A percentile compares a stretch with the other conserved stretches of the same genome.
Evolutionary conservation across 192 early-diverging fungal genomes (phyloP).

Genomic region (Coemansia sp.): DNA sequence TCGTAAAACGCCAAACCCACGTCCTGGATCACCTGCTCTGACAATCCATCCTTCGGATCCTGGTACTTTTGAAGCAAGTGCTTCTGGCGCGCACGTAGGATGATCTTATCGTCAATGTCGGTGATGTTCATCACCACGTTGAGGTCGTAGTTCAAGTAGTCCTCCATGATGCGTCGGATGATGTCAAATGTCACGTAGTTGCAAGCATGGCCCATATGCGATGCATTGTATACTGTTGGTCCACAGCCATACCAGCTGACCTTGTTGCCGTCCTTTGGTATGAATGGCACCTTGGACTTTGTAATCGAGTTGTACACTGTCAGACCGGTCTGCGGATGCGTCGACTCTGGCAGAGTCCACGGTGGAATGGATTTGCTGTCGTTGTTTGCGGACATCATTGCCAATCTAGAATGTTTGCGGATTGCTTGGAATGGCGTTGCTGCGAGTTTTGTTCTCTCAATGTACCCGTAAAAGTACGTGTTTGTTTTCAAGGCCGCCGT

Average conservation of each 20-base stretch:
- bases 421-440: not conserved
- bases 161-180: conserved; percentile 87
- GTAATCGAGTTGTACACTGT: conserved; percentile 83
- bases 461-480: not conserved
- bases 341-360: conserved; percentile 43
- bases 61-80: conserved; percentile 66
- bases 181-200: conserved; percentile 93
- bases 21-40: conserved; percentile 56
- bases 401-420: not conserved
- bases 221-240: conserved; percentile 94
- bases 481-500: not conserved
- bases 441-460: not conserved
- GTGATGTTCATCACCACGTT: conserved; percentile 96
- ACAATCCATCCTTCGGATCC: conserved; percentile 45
- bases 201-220: conserved; percentile 96
- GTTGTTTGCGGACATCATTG: conserved; percentile 42
- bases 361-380: conserved; percentile 23
- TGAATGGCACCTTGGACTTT: conserved; percentile 85
- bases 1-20: conserved; percentile 61
- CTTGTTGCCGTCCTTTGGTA: conserved; percentile 73
- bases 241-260: conserved; percentile 98
- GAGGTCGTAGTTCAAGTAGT: conserved; percentile 95
- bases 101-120: conserved; percentile 99
- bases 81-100: conserved; percentile 83
- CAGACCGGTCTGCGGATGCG: conserved; percentile 41